phyloP scores from a whole-genome alignment of 2,329 filamentous ascomycete species.

The Pestalotiopsis sp. region DNA sequence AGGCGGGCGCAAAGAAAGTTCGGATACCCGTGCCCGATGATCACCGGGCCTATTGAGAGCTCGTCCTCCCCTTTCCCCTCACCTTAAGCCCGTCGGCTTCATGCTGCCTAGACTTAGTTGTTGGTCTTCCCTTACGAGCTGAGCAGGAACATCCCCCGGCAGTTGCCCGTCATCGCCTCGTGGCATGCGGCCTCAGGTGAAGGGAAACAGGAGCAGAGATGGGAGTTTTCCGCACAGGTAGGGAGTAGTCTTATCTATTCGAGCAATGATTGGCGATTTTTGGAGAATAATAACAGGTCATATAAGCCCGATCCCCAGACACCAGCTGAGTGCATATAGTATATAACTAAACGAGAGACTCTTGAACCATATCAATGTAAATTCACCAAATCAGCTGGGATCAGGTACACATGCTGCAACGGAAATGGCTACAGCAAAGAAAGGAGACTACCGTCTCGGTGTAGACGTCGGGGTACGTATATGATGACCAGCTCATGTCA shows the following conservation, averaged over 20 bases:
- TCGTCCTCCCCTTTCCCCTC: neutral
- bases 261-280: neutral
- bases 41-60: neutral
- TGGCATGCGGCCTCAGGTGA: neutral
- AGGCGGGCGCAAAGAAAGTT: neutral
- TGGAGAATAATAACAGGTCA: neutral
- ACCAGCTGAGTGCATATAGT: too few relatives aligned
- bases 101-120: neutral
- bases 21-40: neutral
- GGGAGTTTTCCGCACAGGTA: neutral
- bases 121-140: neutral
- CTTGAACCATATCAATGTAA: neutral
- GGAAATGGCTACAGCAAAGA: conserved; percentile 12
- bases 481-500: neutral
- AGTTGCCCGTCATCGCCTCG: neutral
- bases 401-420: neutral
- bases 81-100: neutral
- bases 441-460: conserved; percentile 25
- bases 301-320: neutral
- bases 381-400: neutral
- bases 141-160: neutral
- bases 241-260: neutral
- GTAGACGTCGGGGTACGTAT: conserved; percentile 28
- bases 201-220: neutral
- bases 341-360: neutral